A percentile compares a stretch with the other conserved stretches of the same genome.
Evolutionary conservation across 2,329 filamentous ascomycete species (phyloP).

Genomic region (Fusarium brachygibbosum): DNA sequence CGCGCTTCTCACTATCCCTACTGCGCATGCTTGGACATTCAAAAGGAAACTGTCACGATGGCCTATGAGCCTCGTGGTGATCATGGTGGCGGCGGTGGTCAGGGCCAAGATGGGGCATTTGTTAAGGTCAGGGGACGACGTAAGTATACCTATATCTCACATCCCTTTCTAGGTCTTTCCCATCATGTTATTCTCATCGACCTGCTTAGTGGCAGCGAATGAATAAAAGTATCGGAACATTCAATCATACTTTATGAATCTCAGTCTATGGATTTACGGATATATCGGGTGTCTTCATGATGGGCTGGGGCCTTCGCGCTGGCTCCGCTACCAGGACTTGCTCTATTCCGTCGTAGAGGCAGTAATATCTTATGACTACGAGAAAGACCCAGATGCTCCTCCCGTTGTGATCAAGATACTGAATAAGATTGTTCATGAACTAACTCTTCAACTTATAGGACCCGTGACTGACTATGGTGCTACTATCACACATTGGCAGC

Average conservation of each 20-base stretch:
- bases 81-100: constrained; percentile 57
- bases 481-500: constrained; percentile 92
- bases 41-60: constrained; percentile 56
- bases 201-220: constrained; percentile 33
- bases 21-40: constrained; percentile 45
- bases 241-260: neutral
- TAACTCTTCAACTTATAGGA: constrained; percentile 64
- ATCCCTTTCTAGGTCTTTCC: constrained; percentile 3
- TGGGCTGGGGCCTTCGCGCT: neutral
- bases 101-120: constrained; percentile 60
- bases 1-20: constrained; percentile 38
- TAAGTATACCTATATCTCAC: constrained; percentile 54
- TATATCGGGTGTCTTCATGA: neutral
- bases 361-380: neutral
- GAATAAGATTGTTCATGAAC: constrained; percentile 30
- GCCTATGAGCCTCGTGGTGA: constrained; percentile 68
- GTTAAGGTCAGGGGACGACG: constrained; percentile 66
- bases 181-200: constrained; percentile 5
- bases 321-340: neutral
- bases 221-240: neutral
- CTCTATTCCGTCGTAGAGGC: neutral
- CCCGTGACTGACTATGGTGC: constrained; percentile 94
- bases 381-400: neutral
- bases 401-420: constrained; percentile 18
- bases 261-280: neutral